A percentile compares a stretch with the other conserved stretches of the same genome.
Evolutionary conservation across 2,329 filamentous ascomycete genomes (phyloP).

Genomic region (Neodidymelliopsis sp.): DNA sequence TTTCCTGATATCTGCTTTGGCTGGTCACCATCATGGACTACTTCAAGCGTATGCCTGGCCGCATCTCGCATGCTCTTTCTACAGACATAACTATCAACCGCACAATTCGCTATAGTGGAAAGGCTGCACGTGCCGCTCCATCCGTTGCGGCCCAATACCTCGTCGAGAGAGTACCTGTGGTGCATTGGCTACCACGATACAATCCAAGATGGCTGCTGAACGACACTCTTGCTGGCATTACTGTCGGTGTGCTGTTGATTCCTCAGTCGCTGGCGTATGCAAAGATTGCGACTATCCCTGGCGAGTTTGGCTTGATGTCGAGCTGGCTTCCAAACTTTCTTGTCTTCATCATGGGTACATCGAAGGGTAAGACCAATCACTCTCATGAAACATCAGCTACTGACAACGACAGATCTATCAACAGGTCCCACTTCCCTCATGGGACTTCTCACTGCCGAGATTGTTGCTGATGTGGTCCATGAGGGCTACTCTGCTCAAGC

Average conservation of each 20-base stretch:
- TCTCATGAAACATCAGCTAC: constrained; percentile 41
- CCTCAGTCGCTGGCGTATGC: constrained; percentile 97
- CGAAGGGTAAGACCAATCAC: constrained; percentile 28
- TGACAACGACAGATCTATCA: constrained; percentile 64
- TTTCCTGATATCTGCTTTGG: not conserved
- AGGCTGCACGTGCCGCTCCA: constrained; percentile 55
- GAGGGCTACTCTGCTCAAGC: constrained; percentile 61
- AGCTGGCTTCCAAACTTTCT: constrained; percentile 96
- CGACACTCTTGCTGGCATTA: constrained; percentile 70
- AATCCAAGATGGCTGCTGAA: constrained; percentile 67
- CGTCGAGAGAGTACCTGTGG: constrained; percentile 66
- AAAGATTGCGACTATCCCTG: constrained; percentile 88
- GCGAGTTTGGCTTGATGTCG: constrained; percentile 83
- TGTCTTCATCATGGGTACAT: constrained; percentile 94
- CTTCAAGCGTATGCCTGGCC: constrained; percentile 24
- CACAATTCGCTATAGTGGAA: constrained; percentile 38
- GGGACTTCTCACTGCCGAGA: constrained; percentile 68
- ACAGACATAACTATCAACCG: constrained; percentile 41
- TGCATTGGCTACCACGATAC: constrained; percentile 70
- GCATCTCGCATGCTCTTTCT: constrained; percentile 26
- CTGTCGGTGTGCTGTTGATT: constrained; percentile 79
- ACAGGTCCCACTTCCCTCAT: constrained; percentile 71
- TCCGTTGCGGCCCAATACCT: constrained; percentile 64
- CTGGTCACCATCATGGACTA: constrained; percentile 31
- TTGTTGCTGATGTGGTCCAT: constrained; percentile 61